Evolutionary conservation across 192 early-diverging fungal species (phyloP).

Genomic region (Lobosporangium transversale): DNA sequence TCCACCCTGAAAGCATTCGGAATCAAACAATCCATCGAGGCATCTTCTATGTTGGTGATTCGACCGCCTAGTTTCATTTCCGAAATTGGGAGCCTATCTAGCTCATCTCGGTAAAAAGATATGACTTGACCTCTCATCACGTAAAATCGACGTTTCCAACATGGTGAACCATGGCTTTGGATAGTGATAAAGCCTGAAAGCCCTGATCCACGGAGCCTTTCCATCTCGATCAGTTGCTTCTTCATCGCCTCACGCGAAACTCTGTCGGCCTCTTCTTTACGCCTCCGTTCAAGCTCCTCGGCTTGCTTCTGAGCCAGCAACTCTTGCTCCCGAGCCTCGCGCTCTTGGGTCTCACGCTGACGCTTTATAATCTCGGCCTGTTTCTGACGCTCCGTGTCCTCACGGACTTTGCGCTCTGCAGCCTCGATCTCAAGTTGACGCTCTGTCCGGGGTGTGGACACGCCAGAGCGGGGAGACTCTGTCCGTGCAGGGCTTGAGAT

Average conservation of each 20-base stretch:
- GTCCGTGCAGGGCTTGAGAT: constrained; percentile 19
- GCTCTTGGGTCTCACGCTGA: constrained; percentile 40
- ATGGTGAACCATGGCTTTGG: constrained; percentile 54
- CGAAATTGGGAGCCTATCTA: constrained; percentile 34
- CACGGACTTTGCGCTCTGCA: constrained; percentile 44
- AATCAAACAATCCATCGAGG: constrained; percentile 58
- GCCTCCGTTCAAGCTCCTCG: constrained; percentile 25
- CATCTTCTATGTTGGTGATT: constrained; percentile 52
- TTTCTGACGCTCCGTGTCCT: constrained; percentile 55
- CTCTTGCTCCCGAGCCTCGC: constrained; percentile 55
- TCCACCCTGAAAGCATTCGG: constrained; percentile 60
- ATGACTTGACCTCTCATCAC: constrained; percentile 59
- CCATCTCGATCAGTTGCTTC: constrained; percentile 44
- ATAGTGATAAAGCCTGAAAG: constrained; percentile 57
- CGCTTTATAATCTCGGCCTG: constrained; percentile 32
- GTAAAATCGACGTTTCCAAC: constrained; percentile 69
- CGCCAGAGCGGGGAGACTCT: constrained; percentile 18
- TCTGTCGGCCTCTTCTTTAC: constrained; percentile 27
- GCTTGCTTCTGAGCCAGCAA: constrained; percentile 34
- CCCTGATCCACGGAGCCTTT: constrained; percentile 30
- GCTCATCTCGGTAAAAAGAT: constrained; percentile 59
- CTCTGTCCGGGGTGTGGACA: constrained; percentile 31
- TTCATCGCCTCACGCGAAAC: constrained; percentile 49
- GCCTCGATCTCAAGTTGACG: constrained; percentile 46
- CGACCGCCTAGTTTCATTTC: constrained; percentile 54